Percentiles rank a stretch among this genome's conserved stretches.
Conservation (phyloP, 2,329 filamentous ascomycete genomes). For the Cercospora berteroae region DNA sequence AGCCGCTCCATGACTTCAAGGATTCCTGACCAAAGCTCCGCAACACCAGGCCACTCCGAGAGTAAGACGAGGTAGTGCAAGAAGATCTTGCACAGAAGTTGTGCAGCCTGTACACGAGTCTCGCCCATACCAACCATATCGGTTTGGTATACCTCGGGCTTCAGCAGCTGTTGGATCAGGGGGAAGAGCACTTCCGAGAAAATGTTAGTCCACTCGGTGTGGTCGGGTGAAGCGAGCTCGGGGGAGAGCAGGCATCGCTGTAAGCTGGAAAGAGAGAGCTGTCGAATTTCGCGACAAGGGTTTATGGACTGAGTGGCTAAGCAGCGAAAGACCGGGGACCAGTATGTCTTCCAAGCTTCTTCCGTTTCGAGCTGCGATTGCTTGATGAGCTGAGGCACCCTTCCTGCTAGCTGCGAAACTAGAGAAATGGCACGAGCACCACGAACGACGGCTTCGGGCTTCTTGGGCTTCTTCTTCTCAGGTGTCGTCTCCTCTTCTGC, state of each 20-base stretch:
- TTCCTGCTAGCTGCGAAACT: constrained; percentile 75
- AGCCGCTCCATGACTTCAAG: constrained; percentile 94
- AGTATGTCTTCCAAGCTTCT: constrained; percentile 92
- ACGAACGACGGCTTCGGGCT: constrained; percentile 70
- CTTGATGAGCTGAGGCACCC: constrained; percentile 82
- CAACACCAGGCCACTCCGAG: constrained; percentile 81
- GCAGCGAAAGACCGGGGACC: constrained; percentile 89
- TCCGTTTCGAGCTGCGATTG: constrained; percentile 79
- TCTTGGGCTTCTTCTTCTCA: constrained; percentile 46
- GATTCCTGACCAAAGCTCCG: constrained; percentile 88
- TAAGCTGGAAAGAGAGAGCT: constrained; percentile 80
- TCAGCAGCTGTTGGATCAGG: constrained; percentile 79
- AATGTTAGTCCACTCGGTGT: constrained; percentile 85
- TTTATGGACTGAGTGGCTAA: constrained; percentile 90
- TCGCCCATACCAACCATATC: constrained; percentile 94
- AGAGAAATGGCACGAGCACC: constrained; percentile 78
- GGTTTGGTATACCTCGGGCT: constrained; percentile 89
- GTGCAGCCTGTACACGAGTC: constrained; percentile 87
- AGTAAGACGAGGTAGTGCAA: constrained; percentile 86
- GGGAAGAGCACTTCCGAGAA: constrained; percentile 94
- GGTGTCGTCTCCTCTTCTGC: constrained; percentile 25
- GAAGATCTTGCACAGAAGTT: constrained; percentile 91
- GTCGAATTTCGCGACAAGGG: constrained; percentile 86
- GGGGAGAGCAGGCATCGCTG: constrained; percentile 83
- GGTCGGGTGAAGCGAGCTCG: constrained; percentile 76